Evolutionary conservation across 1,284 basidiomycete species (phyloP).

Genomic region (Serendipita sp.): DNA sequence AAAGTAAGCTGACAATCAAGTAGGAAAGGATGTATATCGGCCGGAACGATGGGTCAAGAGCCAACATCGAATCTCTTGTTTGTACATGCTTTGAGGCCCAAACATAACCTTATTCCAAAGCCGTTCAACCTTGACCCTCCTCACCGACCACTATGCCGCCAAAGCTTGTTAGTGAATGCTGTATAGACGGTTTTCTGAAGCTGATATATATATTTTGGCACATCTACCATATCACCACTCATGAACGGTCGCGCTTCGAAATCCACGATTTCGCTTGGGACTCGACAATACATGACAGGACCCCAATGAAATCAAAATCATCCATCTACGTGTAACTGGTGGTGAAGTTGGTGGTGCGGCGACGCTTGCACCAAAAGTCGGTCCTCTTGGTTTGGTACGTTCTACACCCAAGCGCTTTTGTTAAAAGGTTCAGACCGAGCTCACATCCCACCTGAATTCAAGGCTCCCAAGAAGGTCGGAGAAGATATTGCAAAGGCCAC

Average conservation of each 20-base stretch:
- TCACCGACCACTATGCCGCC: slow-evolving; percentile 45
- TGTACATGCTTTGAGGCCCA: not conserved
- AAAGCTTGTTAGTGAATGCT: slow-evolving; percentile 46
- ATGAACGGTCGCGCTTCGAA: too few relatives aligned
- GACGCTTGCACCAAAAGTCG: slow-evolving; percentile 98
- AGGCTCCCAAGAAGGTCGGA: slow-evolving; percentile 99
- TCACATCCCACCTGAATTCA: slow-evolving; percentile 7
- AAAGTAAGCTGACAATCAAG: not conserved
- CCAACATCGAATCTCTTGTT: not conserved
- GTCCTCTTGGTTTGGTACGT: slow-evolving; percentile 97
- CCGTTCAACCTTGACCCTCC: not conserved
- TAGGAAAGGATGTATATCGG: not conserved
- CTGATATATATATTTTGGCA: not conserved
- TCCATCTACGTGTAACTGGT: slow-evolving; percentile 97
- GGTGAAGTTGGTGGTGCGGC: slow-evolving; percentile 99
- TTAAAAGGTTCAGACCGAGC: not conserved
- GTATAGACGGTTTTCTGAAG: not conserved
- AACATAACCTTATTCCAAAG: not conserved
- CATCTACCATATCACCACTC: not conserved
- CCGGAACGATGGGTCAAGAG: not conserved
- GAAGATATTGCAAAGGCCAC: slow-evolving; percentile 99
- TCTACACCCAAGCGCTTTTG: not conserved
- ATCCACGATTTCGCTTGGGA: too few relatives aligned
- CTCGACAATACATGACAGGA: slow-evolving; percentile 33
- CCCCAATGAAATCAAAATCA: slow-evolving; percentile 94